A percentile compares a stretch with the other conserved stretches of the same genome.
Conservation (phyloP, 2,329 filamentous ascomycete genomes). For the Epichloe gansuensis region DNA sequence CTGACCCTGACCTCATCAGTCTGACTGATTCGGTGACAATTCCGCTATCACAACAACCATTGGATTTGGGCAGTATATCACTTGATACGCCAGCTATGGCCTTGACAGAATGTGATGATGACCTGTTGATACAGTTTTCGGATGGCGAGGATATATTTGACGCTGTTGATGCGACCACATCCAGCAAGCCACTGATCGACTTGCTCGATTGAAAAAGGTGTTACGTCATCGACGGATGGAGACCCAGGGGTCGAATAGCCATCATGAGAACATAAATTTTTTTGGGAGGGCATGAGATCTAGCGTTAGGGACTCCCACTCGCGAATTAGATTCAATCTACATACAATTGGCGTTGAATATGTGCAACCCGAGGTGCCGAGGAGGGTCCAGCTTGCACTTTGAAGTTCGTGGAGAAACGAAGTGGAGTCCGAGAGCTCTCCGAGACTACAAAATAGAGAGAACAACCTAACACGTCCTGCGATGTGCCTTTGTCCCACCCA, state of each 20-base stretch:
- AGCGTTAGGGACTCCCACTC: too few species aligned
- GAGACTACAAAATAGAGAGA: too few species aligned
- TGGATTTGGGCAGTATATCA: neutral
- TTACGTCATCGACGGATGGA: neutral
- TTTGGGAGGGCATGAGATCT: too few species aligned
- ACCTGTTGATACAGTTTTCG: constrained; percentile 2
- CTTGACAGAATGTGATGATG: neutral
- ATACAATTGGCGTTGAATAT: too few species aligned
- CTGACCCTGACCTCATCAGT: constrained; percentile 1
- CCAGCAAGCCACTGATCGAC: neutral
- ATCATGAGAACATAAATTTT: too few species aligned
- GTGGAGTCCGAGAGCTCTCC: too few species aligned
- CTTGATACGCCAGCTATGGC: neutral
- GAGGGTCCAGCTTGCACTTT: too few species aligned
- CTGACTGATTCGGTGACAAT: neutral
- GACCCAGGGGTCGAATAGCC: neutral
- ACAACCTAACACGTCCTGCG: too few species aligned
- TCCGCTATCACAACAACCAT: neutral
- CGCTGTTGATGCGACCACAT: neutral
- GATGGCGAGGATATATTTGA: neutral
- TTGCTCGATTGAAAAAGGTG: neutral
- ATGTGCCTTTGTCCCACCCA: too few species aligned
- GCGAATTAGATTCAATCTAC: too few species aligned
- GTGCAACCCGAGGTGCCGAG: too few species aligned
- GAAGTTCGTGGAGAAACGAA: too few species aligned